Base-by-base conservation (phyloP, 495 filamentous ascomycete species). In the Aspergillus sclerotiicarbonarius region DNA sequence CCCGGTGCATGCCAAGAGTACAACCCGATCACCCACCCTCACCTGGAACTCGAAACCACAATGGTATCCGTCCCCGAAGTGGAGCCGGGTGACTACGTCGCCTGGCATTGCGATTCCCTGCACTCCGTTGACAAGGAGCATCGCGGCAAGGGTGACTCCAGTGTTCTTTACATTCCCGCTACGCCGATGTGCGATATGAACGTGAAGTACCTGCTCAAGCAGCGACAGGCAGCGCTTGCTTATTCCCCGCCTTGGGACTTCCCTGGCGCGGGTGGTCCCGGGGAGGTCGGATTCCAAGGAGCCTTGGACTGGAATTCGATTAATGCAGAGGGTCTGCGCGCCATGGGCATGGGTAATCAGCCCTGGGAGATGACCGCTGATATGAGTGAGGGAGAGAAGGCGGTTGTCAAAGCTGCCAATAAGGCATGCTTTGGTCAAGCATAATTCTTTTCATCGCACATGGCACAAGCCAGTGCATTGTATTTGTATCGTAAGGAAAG, bases 51-150 rank as follows among this genome's bases (percentile, higher is more conserved):
- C 4, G 73, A 81, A 39, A 44, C 56, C 19, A 87, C 87, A 1
- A 96, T 96, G 91, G 82, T 92, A 4, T 85, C 91, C 57, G 76
- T 94, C 0, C 92, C 92, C 0, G 71, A 76, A 18, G 89, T 96
- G 13, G 76, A 75, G 35, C 92, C 92, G 1, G 92, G 92, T 2
- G 92, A 96, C 67, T 95, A 87, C 67, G 91, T 96, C 0, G 85
- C 86, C 2, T 96, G 92, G 92, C 92, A 96, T 70, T 96, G 91
- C 63, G 92, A 96, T 50, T 58, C 85, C 69, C 82, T 63, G 84
- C 92, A 96, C 63, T 85, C 89, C 0, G 92, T 96, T 1, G 92
- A 96, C 65, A 89, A 84, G 51, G 72, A 84, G 8, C 92, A 96
- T 67, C 72, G 71, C 3, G 92, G 92, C 6, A 75, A 65, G 15